Base-by-base conservation (phyloP, 1,284 basidiomycete genomes). In the Trametes hirsuta region DNA sequence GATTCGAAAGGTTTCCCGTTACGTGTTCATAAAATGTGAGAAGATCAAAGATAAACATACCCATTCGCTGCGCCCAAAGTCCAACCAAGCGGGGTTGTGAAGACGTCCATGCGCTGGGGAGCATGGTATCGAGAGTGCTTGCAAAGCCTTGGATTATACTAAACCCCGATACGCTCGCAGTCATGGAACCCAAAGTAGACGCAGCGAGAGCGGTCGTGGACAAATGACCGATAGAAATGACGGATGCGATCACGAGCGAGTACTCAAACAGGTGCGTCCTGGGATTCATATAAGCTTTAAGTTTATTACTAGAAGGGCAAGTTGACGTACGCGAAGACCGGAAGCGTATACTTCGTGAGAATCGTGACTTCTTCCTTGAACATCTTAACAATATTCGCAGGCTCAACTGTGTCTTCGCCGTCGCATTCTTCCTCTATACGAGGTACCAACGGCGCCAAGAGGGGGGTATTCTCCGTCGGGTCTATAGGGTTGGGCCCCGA, bases 51-150 rank as follows among this genome's bases (percentile, higher is more conserved):
- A 18, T 24, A 30, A 42, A 53, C 55, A 24, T 30, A 90, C 87
- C 76, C 91, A 95, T 95, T 64, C 95, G 81, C 73, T 96, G 94
- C 9, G 91, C 80, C 95, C 95, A 97, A 1, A 97, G 80, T 3
- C 95, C 95, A 25, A 98, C 94, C 1, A 94, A 81, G 10, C 88
- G 80, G 0, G 94, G 95, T 42, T 91, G 84, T 1, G 85, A 75
- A 10, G 92, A 93, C 0, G 95, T 95, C 91, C 94, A 98, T 2
- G 95, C 94, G 22, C 91, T 85, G 0, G 95, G 95, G 0, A 98
- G 82, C 69, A 97, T 83, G 0, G 95, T 95, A 69, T 98, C 95
- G 30, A 98, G 82, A 0, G 93, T 90, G 58, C 88, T 91, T 14
- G 88, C 81, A 68, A 97, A 87, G 11, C 95, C 95, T 68, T 93